Evolutionary conservation across 148 eudicot genomes (phyloP).

Genomic region (Rhododendron simsii): DNA sequence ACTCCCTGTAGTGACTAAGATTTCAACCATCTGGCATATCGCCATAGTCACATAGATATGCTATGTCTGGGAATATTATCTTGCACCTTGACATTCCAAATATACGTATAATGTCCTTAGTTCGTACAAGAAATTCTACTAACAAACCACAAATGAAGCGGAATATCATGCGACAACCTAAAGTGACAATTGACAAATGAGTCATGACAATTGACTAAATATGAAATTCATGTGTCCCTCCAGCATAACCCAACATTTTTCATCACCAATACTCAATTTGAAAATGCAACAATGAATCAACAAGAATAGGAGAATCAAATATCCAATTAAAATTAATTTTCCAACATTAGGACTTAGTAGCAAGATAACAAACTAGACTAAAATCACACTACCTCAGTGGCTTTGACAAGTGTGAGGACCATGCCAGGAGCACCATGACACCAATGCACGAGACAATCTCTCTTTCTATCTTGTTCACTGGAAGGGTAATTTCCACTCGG

Average conservation of each 20-base stretch:
- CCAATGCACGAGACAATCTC: constrained; percentile 61
- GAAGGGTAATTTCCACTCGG: constrained; percentile 49
- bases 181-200: background rate
- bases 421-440: constrained; percentile 70
- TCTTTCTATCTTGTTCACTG: constrained; percentile 32
- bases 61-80: background rate
- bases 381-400: constrained; percentile 39
- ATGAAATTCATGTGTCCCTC: background rate
- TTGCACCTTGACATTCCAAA: background rate
- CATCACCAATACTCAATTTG: background rate
- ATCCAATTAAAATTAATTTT: too few species aligned
- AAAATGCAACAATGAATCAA: background rate
- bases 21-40: background rate
- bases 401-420: constrained; percentile 48
- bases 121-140: background rate
- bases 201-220: background rate
- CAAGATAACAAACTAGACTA: constrained; percentile 19
- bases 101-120: background rate
- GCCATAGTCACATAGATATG: background rate
- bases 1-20: background rate
- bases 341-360: constrained; percentile 6
- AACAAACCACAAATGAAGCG: background rate
- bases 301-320: background rate
- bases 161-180: background rate
- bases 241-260: background rate